A percentile compares a stretch with the other conserved stretches of the same genome.
phyloP scores from a whole-genome alignment of 2,329 filamentous ascomycete genomes.

The Nemania diffusa region DNA sequence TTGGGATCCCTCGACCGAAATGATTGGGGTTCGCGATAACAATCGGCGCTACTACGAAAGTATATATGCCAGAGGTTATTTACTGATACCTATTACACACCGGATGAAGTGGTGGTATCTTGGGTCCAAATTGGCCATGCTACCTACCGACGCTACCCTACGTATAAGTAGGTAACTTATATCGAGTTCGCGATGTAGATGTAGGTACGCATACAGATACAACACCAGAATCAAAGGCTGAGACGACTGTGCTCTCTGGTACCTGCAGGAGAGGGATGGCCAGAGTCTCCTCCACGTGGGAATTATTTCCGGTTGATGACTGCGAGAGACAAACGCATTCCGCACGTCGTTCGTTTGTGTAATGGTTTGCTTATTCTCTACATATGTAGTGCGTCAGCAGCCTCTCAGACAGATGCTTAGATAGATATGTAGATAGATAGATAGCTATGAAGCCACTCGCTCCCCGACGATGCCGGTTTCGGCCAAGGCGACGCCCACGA shows the following conservation, averaged over 20 bases:
- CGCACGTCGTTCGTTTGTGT: neutral
- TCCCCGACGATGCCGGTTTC: constrained; percentile 8
- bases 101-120: neutral
- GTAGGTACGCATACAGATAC: no score
- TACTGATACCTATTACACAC: constrained; percentile 28
- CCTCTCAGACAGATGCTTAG: no score
- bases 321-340: neutral
- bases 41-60: neutral
- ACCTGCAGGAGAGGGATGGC: neutral
- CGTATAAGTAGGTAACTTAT: no score
- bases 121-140: neutral
- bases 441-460: neutral
- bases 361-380: neutral
- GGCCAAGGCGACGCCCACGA: neutral
- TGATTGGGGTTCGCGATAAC: constrained; percentile 8
- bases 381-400: no score
- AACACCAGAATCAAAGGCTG: neutral
- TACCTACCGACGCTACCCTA: neutral
- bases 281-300: neutral
- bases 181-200: neutral
- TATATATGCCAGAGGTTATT: neutral
- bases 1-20: constrained; percentile 12
- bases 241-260: neutral
- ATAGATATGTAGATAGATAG: neutral
- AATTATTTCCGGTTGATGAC: neutral